A percentile compares a stretch with the other conserved stretches of the same genome.
These are phyloP conservation scores for Botrytis deweyae DNA, from an alignment of 2,329 filamentous ascomycete genomes.

Conservation along the genomic window DNA sequence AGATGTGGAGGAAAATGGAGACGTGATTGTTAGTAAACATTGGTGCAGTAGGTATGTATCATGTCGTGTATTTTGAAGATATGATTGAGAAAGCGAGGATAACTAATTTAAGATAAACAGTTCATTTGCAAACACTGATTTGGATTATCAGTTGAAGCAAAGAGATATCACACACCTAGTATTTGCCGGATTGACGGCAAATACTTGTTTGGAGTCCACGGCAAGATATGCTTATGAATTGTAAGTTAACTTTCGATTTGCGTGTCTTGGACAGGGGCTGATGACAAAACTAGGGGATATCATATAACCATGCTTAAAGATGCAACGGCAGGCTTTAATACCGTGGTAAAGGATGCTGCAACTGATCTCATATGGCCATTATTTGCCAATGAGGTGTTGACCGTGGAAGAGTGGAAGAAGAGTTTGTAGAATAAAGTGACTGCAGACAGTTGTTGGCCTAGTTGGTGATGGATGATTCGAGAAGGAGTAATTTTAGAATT, in stretches of 20 bases:
- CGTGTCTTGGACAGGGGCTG: background rate
- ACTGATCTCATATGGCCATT: constrained; percentile 36
- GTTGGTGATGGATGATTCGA: background rate
- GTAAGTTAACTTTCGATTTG: constrained; percentile 16
- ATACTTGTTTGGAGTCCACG: constrained; percentile 42
- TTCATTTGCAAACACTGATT: constrained; percentile 41
- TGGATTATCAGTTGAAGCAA: constrained; percentile 41
- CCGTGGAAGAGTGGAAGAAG: constrained; percentile 32
- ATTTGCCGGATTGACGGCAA: constrained; percentile 39
- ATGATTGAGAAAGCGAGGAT: too few relatives aligned
- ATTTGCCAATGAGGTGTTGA: constrained; percentile 34
- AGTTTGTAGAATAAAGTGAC: constrained; percentile 18
- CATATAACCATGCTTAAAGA: constrained; percentile 35
- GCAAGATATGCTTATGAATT: constrained; percentile 40
- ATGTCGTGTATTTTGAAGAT: background rate
- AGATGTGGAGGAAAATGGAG: constrained; percentile 33
- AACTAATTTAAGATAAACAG: constrained; percentile 14
- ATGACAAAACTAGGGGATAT: constrained; percentile 30
- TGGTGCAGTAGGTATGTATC: constrained; percentile 38
- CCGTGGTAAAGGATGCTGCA: constrained; percentile 31
- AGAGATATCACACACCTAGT: constrained; percentile 39
- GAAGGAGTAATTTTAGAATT: background rate
- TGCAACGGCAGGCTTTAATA: constrained; percentile 34
- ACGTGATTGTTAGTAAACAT: constrained; percentile 40
- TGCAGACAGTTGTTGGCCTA: too few relatives aligned